Conservation (phyloP, 805 yeast species). For the Myxozyma udenii region DNA sequence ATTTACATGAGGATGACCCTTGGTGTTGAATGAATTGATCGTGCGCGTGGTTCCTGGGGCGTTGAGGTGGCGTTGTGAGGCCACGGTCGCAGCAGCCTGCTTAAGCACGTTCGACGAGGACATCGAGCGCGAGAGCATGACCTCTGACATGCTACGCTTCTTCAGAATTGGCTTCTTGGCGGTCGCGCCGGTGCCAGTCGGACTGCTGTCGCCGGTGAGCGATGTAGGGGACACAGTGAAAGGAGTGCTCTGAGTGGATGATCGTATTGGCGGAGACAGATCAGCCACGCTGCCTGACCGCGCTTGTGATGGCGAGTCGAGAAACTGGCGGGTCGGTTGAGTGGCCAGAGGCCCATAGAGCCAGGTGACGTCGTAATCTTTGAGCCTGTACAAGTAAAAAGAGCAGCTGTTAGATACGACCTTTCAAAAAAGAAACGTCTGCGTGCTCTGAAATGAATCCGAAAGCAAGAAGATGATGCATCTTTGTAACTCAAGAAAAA, state of each 20-base stretch:
- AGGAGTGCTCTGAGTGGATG: not conserved
- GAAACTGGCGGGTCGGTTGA: constrained; percentile 17
- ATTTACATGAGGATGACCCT: not conserved
- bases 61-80: constrained; percentile 24
- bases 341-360: constrained; percentile 77
- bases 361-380: constrained; percentile 97
- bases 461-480: not conserved
- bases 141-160: constrained; percentile 79
- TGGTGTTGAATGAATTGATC: constrained; percentile 19
- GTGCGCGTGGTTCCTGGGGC: constrained; percentile 28
- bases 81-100: constrained; percentile 27
- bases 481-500: not conserved
- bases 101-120: constrained; percentile 28
- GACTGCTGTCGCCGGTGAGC: not conserved
- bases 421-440: not conserved
- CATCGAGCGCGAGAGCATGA: constrained; percentile 48
- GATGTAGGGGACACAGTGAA: not conserved
- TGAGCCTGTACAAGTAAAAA: constrained; percentile 44
- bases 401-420: not conserved
- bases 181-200: not conserved
- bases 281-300: constrained; percentile 11
- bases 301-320: constrained; percentile 1
- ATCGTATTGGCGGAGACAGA: constrained; percentile 17
- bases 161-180: constrained; percentile 78
- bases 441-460: not conserved